Conservation (phyloP, 805 yeast genomes). For the Peterozyma toletana region DNA sequence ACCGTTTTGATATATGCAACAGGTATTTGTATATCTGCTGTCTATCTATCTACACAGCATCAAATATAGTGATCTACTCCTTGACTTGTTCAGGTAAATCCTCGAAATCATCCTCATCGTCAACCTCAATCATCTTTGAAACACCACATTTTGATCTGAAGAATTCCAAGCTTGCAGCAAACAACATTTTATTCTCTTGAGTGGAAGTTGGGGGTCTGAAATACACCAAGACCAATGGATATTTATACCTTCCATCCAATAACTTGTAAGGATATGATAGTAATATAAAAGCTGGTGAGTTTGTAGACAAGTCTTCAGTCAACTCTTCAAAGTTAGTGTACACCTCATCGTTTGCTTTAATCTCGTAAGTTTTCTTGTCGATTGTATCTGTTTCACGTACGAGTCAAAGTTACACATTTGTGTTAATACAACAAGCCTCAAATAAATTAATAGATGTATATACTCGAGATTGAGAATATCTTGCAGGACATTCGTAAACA, state of each 20-base stretch:
- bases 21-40: too few species aligned
- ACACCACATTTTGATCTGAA: slow-evolving; percentile 77
- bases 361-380: slow-evolving; percentile 46
- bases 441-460: background rate
- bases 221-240: slow-evolving; percentile 75
- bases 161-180: slow-evolving; percentile 85
- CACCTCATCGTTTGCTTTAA: slow-evolving; percentile 41
- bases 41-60: too few species aligned
- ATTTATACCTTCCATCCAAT: slow-evolving; percentile 64
- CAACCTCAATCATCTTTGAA: slow-evolving; percentile 48
- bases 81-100: slow-evolving; percentile 34
- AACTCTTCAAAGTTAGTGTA: slow-evolving; percentile 52
- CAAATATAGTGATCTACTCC: background rate
- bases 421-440: slow-evolving; percentile 14
- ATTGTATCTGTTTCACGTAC: slow-evolving; percentile 34
- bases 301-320: slow-evolving; percentile 74
- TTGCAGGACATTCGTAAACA: too few species aligned
- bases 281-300: slow-evolving; percentile 67
- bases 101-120: slow-evolving; percentile 67
- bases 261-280: slow-evolving; percentile 68
- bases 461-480: too few species aligned
- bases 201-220: slow-evolving; percentile 87
- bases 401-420: slow-evolving; percentile 4
- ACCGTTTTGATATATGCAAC: too few species aligned
- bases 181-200: slow-evolving; percentile 76